Evolutionary conservation across 805 yeast species (phyloP), one percentile per base, ranked within the genome.

Genomic region (Lipomyces oligophaga): DNA sequence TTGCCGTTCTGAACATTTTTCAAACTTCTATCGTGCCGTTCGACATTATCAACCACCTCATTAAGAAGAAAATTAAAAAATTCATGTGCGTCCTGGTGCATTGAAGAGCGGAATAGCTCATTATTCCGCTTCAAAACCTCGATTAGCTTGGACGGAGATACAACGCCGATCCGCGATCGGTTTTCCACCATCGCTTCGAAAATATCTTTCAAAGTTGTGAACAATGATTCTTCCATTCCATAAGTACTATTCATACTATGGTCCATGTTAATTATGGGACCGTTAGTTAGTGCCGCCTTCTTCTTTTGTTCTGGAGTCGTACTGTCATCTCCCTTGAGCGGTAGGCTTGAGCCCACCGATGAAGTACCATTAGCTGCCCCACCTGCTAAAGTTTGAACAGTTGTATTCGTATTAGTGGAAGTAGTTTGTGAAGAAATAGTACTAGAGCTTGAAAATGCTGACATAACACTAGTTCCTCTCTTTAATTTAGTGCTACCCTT

Each of bases 51-150:
- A 41, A 84, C 70, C 16, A 83, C 73, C 53, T 85, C 88, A 64
- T 93, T 93, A 39, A 93, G 71, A 56, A 89, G 65, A 61, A 85
- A 89, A 63, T 89, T 90, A 62, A 89, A 74, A 66, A 93, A 93
- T 67, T 93, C 98, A 67, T 93, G 98, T 4, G 98, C 97, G 70
- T 93, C 98, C 63, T 93, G 98, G 63, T 93, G 98, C 96, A 88
- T 89, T 37, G 85, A 81, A 47, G 86, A 82, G 52, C 95, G 73
- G 65, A 93, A 93, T 59, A 90, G 69, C 57, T 81, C 85, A 63
- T 90, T 93, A 57, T 86, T 89, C 45, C 77, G 77, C 63, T 88
- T 90, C 46, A 90, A 70, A 43, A 83, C 81, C 37, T 79, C 82
- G 37, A 93, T 77, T 41, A 93, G 76, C 57, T 77, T 75, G 24